Percentiles rank a stretch among this genome's conserved stretches.
These are phyloP conservation scores for Teratosphaeriaceae sp. DNA, from an alignment of 2,329 filamentous ascomycete genomes.

Conservation along the genomic window DNA sequence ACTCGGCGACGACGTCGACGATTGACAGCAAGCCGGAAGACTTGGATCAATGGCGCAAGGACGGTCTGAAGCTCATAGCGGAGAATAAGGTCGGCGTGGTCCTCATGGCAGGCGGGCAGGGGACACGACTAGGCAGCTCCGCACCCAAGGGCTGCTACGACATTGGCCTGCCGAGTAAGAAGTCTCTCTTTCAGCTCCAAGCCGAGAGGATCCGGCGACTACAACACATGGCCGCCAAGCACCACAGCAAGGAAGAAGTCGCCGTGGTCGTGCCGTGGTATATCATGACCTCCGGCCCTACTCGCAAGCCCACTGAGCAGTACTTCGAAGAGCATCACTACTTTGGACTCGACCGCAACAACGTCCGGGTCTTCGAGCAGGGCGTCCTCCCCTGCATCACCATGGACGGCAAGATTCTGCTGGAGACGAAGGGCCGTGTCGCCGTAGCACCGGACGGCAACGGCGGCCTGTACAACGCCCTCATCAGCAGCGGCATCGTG, in stretches of 20 bases:
- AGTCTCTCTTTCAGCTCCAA: constrained; percentile 96
- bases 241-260: constrained; percentile 49
- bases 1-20: constrained; percentile 79
- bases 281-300: constrained; percentile 98
- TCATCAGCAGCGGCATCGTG: constrained; percentile 72
- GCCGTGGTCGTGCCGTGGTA: constrained; percentile 82
- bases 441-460: constrained; percentile 97
- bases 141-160: constrained; percentile 97
- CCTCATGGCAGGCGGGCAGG: constrained; percentile 95
- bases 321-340: constrained; percentile 88
- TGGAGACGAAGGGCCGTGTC: constrained; percentile 83
- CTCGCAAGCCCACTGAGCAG: constrained; percentile 80
- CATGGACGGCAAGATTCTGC: constrained; percentile 93
- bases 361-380: constrained; percentile 93
- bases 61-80: constrained; percentile 58
- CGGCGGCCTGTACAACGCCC: constrained; percentile 89
- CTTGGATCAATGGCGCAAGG: constrained; percentile 76
- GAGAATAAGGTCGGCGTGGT: constrained; percentile 74
- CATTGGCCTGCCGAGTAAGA: constrained; percentile 85
- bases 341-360: constrained; percentile 80
- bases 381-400: constrained; percentile 94
- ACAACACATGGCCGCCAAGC: constrained; percentile 70
- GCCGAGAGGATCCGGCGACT: constrained; percentile 87
- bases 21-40: constrained; percentile 78
- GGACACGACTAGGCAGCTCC: constrained; percentile 87